phyloP scores from a whole-genome alignment of 2,329 filamentous ascomycete genomes.

The Aspergillus tanneri region DNA sequence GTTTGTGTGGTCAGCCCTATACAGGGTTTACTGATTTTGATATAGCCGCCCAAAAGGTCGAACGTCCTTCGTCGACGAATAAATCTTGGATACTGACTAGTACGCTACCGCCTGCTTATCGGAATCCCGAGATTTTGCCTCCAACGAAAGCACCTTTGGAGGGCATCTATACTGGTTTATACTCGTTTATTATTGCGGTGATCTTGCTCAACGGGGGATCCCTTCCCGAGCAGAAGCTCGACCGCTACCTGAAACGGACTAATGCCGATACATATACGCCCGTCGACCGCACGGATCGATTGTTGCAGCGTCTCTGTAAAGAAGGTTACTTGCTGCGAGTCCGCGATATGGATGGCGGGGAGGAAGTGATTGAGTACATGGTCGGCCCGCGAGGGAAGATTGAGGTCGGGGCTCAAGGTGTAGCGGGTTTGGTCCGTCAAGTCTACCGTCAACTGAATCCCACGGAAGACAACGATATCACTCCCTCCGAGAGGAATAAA shows the following conservation, averaged over 20 bases:
- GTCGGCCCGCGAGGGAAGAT: conserved; percentile 82
- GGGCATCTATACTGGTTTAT: conserved; percentile 76
- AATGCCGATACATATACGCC: conserved; percentile 75
- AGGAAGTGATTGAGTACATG: conserved; percentile 76
- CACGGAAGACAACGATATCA: conserved; percentile 19
- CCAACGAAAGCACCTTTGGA: conserved; percentile 71
- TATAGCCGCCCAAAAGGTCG: conserved; percentile 51
- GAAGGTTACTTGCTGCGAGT: conserved; percentile 81
- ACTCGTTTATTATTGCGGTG: conserved; percentile 74
- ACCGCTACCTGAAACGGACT: conserved; percentile 69
- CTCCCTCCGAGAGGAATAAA: conserved; percentile 23
- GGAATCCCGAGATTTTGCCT: conserved; percentile 63
- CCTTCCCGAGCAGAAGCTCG: conserved; percentile 75
- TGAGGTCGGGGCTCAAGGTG: conserved; percentile 76
- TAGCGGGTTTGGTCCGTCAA: conserved; percentile 64
- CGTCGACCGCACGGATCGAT: conserved; percentile 70
- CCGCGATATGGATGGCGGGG: conserved; percentile 67
- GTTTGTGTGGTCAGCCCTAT: not conserved
- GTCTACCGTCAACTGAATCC: conserved; percentile 49
- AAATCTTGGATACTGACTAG: conserved; percentile 77
- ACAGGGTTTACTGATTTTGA: not conserved
- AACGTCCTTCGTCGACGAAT: conserved; percentile 48
- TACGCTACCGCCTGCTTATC: conserved; percentile 67
- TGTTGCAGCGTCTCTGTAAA: conserved; percentile 71
- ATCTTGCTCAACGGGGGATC: conserved; percentile 72